Percentiles rank a stretch among this genome's conserved stretches.
Conservation (phyloP, 106 monocot species). For the Chionographis japonica region DNA sequence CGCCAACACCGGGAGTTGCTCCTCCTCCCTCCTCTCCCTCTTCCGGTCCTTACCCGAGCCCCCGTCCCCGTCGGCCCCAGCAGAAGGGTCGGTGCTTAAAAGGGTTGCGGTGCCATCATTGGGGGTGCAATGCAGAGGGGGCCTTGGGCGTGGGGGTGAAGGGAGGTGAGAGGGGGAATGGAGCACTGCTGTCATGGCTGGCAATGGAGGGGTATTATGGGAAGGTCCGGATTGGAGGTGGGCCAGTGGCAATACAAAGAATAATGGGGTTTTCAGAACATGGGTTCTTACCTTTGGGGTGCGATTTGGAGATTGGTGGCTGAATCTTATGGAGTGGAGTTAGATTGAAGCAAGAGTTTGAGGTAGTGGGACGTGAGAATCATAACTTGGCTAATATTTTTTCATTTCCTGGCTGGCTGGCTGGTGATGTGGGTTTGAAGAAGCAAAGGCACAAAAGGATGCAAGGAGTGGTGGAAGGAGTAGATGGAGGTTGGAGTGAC, state of each 20-base stretch:
- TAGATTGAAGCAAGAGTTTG: conserved; percentile 6
- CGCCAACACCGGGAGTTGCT: conserved; percentile 35
- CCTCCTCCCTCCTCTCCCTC: conserved; percentile 13
- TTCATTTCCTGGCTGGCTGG: background rate
- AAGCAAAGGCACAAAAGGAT: background rate
- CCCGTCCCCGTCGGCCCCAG: background rate
- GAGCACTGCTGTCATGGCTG: conserved; percentile 42
- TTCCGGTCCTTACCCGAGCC: background rate
- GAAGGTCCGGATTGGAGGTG: background rate
- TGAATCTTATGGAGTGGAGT: conserved; percentile 1
- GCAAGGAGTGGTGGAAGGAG: background rate
- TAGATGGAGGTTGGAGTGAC: too few species aligned
- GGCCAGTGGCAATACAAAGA: too few species aligned
- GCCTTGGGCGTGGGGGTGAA: conserved; percentile 8
- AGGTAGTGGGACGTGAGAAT: background rate
- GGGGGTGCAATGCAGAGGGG: conserved; percentile 6
- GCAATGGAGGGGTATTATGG: conserved; percentile 13
- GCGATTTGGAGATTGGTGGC: background rate
- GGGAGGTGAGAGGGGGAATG: conserved; percentile 22
- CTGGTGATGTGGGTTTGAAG: too few species aligned
- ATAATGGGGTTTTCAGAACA: background rate
- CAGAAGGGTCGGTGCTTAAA: conserved; percentile 9
- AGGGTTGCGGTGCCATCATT: conserved; percentile 16
- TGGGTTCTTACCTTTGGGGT: background rate
- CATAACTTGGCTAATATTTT: conserved; percentile 1